Evolutionary conservation across 345 rosid genomes (phyloP), one percentile per base, ranked within the genome.

Genomic region (Conringia planisiliqua): DNA sequence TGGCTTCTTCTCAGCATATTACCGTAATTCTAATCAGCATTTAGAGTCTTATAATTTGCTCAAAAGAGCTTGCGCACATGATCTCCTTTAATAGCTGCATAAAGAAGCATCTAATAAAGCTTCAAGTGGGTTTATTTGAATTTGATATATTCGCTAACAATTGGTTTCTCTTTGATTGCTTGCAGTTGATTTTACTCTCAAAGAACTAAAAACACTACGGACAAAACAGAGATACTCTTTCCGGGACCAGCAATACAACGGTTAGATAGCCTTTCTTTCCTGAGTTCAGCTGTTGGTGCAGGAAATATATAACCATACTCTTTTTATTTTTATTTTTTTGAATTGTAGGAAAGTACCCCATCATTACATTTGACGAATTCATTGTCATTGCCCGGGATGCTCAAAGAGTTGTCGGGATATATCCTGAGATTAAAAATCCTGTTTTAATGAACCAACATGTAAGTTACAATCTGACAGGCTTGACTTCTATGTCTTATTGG

Each of bases 381-480:
- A 81, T 95, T 68, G 29, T 83, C 74, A 89, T 95, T 58, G 99
- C 96, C 29, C 78, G 78, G 60, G 89, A 90, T 78, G 99, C 98
- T 26, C 81, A 87, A 22, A 84, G 99, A 85, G 85, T 89, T 71
- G 97, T 95, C 8, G 99, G 99, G 43, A 92, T 95, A 72, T 95
- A 95, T 81, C 97, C 99, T 1, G 99, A 95, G 88, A 95, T 95
- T 13, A 95, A 95, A 75, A 86, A 87, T 75, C 99, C 99, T 26
- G 87, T 90, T 32, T 70, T 95, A 30, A 88, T 90, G 74, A 95
- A 95, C 80, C 87, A 92, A 77, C 88, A 62, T 78, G 99, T 90
- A 67, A 89, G 96, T 76, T 56, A 43, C 56, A 67, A 62, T 62
- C 70, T 4, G 7, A 50, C 56, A 59, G 16, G 47, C 68, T 50